phyloP scores from a whole-genome alignment of 306 rosid genomes.

The Ormosia emarginata region DNA sequence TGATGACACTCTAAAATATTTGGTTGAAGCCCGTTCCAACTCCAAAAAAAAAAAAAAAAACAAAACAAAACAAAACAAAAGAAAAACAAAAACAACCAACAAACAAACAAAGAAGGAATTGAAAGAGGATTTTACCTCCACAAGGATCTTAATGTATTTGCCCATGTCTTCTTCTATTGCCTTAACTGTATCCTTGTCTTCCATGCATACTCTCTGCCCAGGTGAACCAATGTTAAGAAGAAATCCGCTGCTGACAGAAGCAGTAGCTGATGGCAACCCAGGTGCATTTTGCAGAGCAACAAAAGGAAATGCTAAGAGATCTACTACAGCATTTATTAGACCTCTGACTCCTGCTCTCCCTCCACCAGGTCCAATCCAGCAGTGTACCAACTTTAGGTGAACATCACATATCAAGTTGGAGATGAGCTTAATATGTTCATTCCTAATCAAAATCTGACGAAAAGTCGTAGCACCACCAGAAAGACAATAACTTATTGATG shows the following conservation, averaged over 20 bases:
- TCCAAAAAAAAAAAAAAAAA: background rate
- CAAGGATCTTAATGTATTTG: slow-evolving; percentile 68
- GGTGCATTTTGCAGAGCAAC: slow-evolving; percentile 88
- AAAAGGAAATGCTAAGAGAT: slow-evolving; percentile 89
- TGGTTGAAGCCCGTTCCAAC: background rate
- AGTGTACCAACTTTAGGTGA: slow-evolving; percentile 71
- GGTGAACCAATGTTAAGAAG: slow-evolving; percentile 87
- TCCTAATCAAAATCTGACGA: slow-evolving; percentile 65
- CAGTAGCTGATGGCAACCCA: slow-evolving; percentile 74
- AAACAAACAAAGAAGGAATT: background rate
- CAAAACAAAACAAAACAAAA: background rate
- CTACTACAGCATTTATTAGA: slow-evolving; percentile 62
- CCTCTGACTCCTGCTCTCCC: slow-evolving; percentile 72
- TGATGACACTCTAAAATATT: background rate
- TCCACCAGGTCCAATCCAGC: slow-evolving; percentile 93
- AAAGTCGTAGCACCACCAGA: slow-evolving; percentile 74
- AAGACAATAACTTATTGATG: slow-evolving; percentile 76
- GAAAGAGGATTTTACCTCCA: slow-evolving; percentile 59
- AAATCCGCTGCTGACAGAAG: slow-evolving; percentile 84
- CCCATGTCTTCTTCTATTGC: slow-evolving; percentile 88
- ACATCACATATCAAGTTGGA: slow-evolving; percentile 62
- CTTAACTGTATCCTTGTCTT: slow-evolving; percentile 72
- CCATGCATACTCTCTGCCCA: slow-evolving; percentile 74
- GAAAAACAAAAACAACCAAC: background rate
- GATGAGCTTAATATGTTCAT: slow-evolving; percentile 67